A percentile compares a stretch with the other conserved stretches of the same genome.
Conservation (phyloP, 371 early-diverging fungal genomes). For the Syncephalastrum sp. region DNA sequence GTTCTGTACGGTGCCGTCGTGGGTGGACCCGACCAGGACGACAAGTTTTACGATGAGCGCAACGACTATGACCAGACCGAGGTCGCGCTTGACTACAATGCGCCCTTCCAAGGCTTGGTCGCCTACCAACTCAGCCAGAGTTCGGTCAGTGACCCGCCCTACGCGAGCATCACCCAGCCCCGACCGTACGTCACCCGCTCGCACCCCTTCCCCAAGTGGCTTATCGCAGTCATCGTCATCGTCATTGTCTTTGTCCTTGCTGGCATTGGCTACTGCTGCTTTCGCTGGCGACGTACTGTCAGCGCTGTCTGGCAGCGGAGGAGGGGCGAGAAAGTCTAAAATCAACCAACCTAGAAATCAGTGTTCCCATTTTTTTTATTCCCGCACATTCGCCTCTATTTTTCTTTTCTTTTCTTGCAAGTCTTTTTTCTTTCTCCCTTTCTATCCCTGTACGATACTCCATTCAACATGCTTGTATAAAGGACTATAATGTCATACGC, state of each 20-base stretch:
- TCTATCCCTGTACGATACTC: background rate
- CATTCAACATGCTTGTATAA: too few relatives aligned
- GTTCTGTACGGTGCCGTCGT: slow-evolving; percentile 61
- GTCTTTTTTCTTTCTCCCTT: background rate
- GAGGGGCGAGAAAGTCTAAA: too few relatives aligned
- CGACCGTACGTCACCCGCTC: slow-evolving; percentile 27
- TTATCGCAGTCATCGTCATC: slow-evolving; percentile 54
- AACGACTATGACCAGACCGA: slow-evolving; percentile 52
- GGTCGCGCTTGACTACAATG: slow-evolving; percentile 68
- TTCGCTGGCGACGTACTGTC: slow-evolving; percentile 4
- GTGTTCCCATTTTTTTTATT: background rate
- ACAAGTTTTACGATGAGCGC: slow-evolving; percentile 56
- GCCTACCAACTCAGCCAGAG: slow-evolving; percentile 56
- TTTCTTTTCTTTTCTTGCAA: background rate
- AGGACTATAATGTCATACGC: too few relatives aligned
- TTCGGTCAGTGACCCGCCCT: slow-evolving; percentile 46
- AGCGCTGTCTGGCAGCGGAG: background rate
- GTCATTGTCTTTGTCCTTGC: slow-evolving; percentile 22
- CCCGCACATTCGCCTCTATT: background rate
- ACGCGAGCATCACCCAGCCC: slow-evolving; percentile 44
- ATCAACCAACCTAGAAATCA: too few relatives aligned
- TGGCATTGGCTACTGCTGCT: slow-evolving; percentile 9
- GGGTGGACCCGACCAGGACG: slow-evolving; percentile 60
- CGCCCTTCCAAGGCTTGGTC: slow-evolving; percentile 59
- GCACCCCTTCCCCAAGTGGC: slow-evolving; percentile 28